Evolutionary conservation across 768 basidiomycete genomes (phyloP).

Genomic region (Paxillus involutus): DNA sequence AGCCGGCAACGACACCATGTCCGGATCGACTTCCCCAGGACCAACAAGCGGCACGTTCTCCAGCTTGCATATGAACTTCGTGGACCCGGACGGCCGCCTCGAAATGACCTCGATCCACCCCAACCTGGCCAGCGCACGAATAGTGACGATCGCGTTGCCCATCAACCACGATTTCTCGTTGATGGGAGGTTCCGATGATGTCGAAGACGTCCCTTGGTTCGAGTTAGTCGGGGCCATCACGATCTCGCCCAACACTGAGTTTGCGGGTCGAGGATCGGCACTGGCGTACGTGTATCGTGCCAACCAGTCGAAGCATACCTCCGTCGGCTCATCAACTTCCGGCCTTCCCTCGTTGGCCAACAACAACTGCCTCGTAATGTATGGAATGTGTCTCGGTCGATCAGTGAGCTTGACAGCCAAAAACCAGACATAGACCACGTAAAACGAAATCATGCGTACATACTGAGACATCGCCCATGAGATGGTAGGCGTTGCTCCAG

Average conservation of each 20-base stretch:
- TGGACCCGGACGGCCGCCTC: conserved; percentile 86
- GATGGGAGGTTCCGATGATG: conserved; percentile 38
- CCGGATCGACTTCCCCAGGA: conserved; percentile 82
- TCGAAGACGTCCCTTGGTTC: conserved; percentile 15
- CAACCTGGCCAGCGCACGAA: conserved; percentile 65
- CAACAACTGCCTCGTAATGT: conserved; percentile 83
- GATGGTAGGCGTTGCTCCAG: conserved; percentile 53
- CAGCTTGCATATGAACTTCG: conserved; percentile 77
- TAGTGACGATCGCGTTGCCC: conserved; percentile 82
- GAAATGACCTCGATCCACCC: conserved; percentile 91
- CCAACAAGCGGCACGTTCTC: conserved; percentile 90
- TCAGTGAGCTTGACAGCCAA: conserved; percentile 81
- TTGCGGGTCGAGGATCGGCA: conserved; percentile 87
- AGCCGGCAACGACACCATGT: conserved; percentile 69
- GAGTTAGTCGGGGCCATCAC: conserved; percentile 57
- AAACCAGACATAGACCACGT: conserved; percentile 94
- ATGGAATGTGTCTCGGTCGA: conserved; percentile 76
- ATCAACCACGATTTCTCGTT: conserved; percentile 81
- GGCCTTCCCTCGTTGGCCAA: conserved; percentile 77
- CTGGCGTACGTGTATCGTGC: conserved; percentile 92
- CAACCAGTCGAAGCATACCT: conserved; percentile 98
- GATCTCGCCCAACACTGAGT: conserved; percentile 75
- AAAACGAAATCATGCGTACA: conserved; percentile 86
- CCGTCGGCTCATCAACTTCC: conserved; percentile 83
- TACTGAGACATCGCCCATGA: conserved; percentile 91